phyloP scores from a whole-genome alignment of 345 rosid species.

The Bretschneidera sinensis region DNA sequence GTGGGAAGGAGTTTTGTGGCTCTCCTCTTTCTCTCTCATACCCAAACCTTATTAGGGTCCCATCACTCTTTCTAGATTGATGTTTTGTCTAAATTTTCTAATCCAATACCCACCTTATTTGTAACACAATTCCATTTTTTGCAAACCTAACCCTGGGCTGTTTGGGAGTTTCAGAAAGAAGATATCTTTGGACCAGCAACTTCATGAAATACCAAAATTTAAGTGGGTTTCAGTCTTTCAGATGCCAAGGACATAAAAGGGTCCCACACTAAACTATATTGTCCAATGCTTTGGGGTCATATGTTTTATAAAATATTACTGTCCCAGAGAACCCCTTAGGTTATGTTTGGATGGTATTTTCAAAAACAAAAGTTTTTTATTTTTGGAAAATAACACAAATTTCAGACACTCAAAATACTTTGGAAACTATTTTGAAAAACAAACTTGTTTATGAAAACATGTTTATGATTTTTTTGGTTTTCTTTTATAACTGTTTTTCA shows the following conservation, averaged over 20 bases:
- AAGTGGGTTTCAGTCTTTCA: slow-evolving; percentile 10
- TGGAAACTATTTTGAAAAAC: too few relatives aligned
- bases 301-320: too few relatives aligned
- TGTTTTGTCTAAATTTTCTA: background rate
- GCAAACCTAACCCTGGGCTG: background rate
- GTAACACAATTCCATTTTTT: slow-evolving; percentile 8
- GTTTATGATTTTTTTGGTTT: too few relatives aligned
- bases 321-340: too few relatives aligned
- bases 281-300: too few relatives aligned
- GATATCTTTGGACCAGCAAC: background rate
- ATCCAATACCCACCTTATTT: background rate
- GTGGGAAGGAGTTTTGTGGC: slow-evolving; percentile 27
- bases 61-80: slow-evolving; percentile 10
- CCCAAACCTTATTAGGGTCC: slow-evolving; percentile 6
- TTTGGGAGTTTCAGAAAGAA: slow-evolving; percentile 2
- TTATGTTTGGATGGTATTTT: too few relatives aligned
- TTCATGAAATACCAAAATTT: slow-evolving; percentile 3
- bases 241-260: slow-evolving; percentile 10
- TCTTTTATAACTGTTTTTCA: too few relatives aligned
- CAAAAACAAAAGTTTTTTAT: too few relatives aligned
- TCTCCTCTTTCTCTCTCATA: background rate
- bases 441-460: too few relatives aligned
- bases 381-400: too few relatives aligned
- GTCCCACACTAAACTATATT: too few relatives aligned
- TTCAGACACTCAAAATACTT: too few relatives aligned